phyloP scores from a whole-genome alignment of 2,329 filamentous ascomycete genomes.

The Camillea tinctor region DNA sequence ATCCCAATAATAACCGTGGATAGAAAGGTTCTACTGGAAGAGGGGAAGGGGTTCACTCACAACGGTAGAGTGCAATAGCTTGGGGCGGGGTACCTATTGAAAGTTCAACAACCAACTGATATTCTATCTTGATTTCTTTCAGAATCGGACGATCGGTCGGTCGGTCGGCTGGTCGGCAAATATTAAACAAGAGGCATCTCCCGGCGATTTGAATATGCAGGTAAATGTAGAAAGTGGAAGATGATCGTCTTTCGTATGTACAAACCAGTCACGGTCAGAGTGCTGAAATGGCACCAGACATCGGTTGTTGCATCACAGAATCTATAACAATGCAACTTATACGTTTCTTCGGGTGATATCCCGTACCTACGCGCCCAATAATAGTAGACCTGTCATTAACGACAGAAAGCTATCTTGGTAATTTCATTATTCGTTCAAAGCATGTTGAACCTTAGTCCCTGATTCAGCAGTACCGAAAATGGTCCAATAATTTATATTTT shows the following conservation, averaged over 20 bases:
- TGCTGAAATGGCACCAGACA: background rate
- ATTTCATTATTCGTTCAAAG: background rate
- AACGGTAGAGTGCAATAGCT: too few species aligned
- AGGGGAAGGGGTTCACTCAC: too few species aligned
- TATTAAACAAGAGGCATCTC: too few species aligned
- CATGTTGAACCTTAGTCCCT: background rate
- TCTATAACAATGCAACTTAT: background rate
- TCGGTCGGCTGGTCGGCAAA: too few species aligned
- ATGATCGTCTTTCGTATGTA: background rate
- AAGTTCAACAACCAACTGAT: too few species aligned
- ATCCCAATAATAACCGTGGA: too few species aligned
- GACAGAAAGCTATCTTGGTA: background rate
- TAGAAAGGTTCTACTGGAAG: too few species aligned
- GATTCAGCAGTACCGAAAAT: background rate
- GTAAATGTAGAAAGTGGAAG: background rate
- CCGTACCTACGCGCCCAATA: background rate
- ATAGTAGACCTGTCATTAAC: background rate
- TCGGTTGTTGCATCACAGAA: background rate
- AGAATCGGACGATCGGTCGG: too few species aligned
- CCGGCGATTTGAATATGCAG: background rate
- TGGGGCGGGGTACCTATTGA: too few species aligned
- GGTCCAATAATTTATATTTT: background rate
- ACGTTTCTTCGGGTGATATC: background rate
- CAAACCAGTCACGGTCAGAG: background rate
- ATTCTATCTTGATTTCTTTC: too few species aligned